Evolutionary conservation across 2,329 filamentous ascomycete genomes (phyloP), one percentile per base, ranked within the genome.

Genomic region (Beauveria bassiana): DNA sequence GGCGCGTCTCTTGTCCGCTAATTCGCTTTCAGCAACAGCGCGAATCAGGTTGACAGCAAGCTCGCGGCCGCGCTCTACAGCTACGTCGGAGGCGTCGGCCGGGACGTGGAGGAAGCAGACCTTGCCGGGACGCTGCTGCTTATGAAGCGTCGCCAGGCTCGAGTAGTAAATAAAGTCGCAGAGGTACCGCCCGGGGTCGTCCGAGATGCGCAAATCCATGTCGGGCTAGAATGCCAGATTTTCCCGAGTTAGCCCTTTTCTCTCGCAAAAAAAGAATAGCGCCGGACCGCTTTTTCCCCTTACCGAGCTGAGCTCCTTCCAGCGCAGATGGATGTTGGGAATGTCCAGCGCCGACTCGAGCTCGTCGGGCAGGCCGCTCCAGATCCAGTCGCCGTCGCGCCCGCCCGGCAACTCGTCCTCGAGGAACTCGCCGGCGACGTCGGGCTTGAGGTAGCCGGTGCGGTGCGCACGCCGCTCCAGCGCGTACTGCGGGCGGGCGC

Each of bases 111-210:
- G 74, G 71, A 93, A 93, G 2, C 87, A 73, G 5, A 89, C 84
- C 61, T 81, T 81, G 61, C 75, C 75, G 22, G 75, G 73, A 63
- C 78, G 70, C 50, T 76, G 68, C 52, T 76, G 72, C 69, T 79
- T 81, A 67, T 75, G 77, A 42, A 85, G 73, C 62, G 85, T 75
- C 22, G 87, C 79, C 66, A 91, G 72, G 64, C 85, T 89, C 7
- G 84, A 85, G 73, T 86, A 91, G 72, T 88, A 90, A 66, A 89
- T 91, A 69, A 90, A 93, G 70, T 93, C 89, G 73, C 89, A 93
- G 18, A 92, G 77, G 71, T 88, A 93, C 22, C 81, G 81, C 3
- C 89, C 89, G 0, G 89, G 85, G 66, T 93, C 86, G 49, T 86
- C 81, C 0, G 87, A 91, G 45, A 89, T 76, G 38, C 84, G 79